Percentiles rank a stretch among this genome's conserved stretches.
Evolutionary conservation across 352 stramenopile genomes (phyloP).

Genomic region (Sclerospora graminicola): DNA sequence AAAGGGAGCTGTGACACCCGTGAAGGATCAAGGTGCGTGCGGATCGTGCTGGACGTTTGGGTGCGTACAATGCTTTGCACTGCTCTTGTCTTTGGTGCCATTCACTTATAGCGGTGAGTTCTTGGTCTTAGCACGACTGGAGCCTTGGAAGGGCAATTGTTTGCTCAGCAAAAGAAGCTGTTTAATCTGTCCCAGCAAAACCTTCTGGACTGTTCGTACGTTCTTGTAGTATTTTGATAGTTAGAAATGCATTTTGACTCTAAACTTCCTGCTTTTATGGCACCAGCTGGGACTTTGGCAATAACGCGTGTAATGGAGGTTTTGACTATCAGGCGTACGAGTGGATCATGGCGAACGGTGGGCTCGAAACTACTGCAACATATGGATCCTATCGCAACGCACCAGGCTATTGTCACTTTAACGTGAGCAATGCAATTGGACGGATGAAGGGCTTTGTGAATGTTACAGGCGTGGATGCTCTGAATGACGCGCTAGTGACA

Average conservation of each 20-base stretch:
- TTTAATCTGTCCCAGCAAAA: slow-evolving; percentile 85
- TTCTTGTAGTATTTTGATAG: neutral
- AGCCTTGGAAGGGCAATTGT: slow-evolving; percentile 66
- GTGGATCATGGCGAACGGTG: slow-evolving; percentile 79
- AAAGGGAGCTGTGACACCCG: slow-evolving; percentile 78
- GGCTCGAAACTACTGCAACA: slow-evolving; percentile 64
- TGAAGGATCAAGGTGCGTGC: slow-evolving; percentile 88
- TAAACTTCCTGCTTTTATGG: slow-evolving; percentile 1
- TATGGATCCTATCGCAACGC: slow-evolving; percentile 85
- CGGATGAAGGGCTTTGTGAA: slow-evolving; percentile 75
- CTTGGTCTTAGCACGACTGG: slow-evolving; percentile 52
- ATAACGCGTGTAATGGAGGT: slow-evolving; percentile 84
- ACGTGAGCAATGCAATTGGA: slow-evolving; percentile 54
- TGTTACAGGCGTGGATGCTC: slow-evolving; percentile 52
- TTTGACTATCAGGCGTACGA: slow-evolving; percentile 86
- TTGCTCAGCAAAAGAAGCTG: slow-evolving; percentile 58
- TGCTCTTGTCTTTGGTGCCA: neutral
- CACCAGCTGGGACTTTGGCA: slow-evolving; percentile 80
- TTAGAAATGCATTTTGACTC: slow-evolving; percentile 2
- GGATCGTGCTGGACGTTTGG: slow-evolving; percentile 90
- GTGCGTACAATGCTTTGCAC: slow-evolving; percentile 15
- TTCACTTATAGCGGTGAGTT: slow-evolving; percentile 3
- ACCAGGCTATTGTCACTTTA: slow-evolving; percentile 86
- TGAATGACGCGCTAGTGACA: slow-evolving; percentile 75
- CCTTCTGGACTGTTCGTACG: slow-evolving; percentile 85